Conservation (phyloP, 768 basidiomycete genomes). For the Boletus coccyginus region DNA sequence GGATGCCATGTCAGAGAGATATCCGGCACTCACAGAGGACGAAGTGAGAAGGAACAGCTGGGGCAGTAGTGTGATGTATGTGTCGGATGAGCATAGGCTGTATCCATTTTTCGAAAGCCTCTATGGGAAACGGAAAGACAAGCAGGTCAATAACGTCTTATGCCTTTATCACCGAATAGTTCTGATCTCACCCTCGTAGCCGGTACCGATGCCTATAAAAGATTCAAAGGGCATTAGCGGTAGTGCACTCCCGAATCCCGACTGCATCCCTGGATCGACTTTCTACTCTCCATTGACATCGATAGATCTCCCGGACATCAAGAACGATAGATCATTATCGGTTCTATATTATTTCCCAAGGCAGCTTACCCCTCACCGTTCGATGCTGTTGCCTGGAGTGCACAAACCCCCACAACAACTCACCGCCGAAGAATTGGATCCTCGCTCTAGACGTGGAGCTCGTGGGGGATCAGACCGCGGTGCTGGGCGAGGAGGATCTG, state of each 20-base stretch:
- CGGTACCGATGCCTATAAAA: slow-evolving; percentile 63
- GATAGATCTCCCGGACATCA: slow-evolving; percentile 70
- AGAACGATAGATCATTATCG: slow-evolving; percentile 83
- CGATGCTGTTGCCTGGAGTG: slow-evolving; percentile 74
- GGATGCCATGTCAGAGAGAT: slow-evolving; percentile 72
- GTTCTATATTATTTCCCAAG: slow-evolving; percentile 87
- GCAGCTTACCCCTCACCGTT: slow-evolving; percentile 82
- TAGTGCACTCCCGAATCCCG: slow-evolving; percentile 75
- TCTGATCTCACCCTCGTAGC: slow-evolving; percentile 45
- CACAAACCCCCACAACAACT: slow-evolving; percentile 58
- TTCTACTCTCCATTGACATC: slow-evolving; percentile 71
- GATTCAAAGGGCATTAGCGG: slow-evolving; percentile 81
- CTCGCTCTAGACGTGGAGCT: slow-evolving; percentile 52
- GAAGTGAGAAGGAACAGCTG: slow-evolving; percentile 82
- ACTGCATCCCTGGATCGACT: slow-evolving; percentile 89
- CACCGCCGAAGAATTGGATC: slow-evolving; percentile 64
- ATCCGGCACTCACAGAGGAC: slow-evolving; percentile 68
- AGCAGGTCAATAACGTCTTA: slow-evolving; percentile 51
- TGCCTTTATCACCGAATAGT: neutral
- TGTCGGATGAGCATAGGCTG: slow-evolving; percentile 78
- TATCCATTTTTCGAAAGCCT: slow-evolving; percentile 86
- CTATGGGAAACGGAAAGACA: slow-evolving; percentile 84
- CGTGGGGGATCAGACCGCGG: slow-evolving; percentile 43
- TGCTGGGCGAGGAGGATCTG: slow-evolving; percentile 32
- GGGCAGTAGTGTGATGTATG: slow-evolving; percentile 82